Evolutionary conservation across 1,284 basidiomycete genomes (phyloP).

Genomic region (Heterobasidion irregulare): DNA sequence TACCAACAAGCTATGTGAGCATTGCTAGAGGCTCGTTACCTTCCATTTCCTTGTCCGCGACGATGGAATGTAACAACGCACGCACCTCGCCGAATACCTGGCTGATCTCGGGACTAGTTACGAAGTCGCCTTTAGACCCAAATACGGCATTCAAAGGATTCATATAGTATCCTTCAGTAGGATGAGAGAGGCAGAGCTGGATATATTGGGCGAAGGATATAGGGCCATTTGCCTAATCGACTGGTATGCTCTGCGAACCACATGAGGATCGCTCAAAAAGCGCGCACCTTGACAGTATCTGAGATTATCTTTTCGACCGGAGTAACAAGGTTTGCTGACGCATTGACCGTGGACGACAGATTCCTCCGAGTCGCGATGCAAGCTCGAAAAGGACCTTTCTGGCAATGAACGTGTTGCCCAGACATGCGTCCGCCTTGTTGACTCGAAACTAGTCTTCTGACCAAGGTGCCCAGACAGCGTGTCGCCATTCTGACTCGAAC

Average conservation of each 20-base stretch:
- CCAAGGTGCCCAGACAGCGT: neutral
- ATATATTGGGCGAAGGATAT: constrained; percentile 84
- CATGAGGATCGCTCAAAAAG: neutral
- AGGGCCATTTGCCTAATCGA: constrained; percentile 72
- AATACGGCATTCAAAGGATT: constrained; percentile 69
- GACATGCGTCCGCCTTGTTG: neutral
- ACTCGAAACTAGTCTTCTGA: neutral
- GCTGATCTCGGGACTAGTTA: constrained; percentile 94
- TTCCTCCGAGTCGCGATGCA: neutral
- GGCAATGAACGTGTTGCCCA: neutral
- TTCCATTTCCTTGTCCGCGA: constrained; percentile 7
- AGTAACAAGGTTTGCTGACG: constrained; percentile 19
- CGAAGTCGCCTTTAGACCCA: constrained; percentile 87
- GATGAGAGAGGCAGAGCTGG: constrained; percentile 82
- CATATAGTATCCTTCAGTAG: constrained; percentile 87
- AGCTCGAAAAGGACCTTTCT: neutral
- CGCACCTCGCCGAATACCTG: constrained; percentile 94
- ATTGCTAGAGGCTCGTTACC: constrained; percentile 28
- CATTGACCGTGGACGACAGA: neutral
- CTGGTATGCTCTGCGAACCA: neutral
- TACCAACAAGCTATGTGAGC: constrained; percentile 59
- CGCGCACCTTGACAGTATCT: constrained; percentile 56
- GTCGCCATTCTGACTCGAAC: no score
- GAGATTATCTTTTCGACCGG: constrained; percentile 57
- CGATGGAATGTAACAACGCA: constrained; percentile 15